Evolutionary conservation across 2,329 filamentous ascomycete species (phyloP), one percentile per base, ranked within the genome.

Genomic region (Botrytis galanthina): DNA sequence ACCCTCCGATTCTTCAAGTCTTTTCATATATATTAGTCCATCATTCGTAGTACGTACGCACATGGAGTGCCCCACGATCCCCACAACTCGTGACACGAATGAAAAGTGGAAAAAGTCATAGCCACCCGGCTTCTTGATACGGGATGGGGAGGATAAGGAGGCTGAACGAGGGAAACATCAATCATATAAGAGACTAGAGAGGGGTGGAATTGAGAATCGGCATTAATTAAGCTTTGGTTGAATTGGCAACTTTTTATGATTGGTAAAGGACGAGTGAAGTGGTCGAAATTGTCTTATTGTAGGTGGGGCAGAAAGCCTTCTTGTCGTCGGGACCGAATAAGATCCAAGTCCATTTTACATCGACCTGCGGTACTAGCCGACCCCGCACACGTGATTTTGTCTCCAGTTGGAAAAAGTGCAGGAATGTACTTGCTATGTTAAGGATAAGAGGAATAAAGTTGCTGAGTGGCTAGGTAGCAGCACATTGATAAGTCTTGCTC

Each of bases 41-140:
- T 39, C 35, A 16, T 18, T 6, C 22, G 26, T 46, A 29, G 68
- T 61, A 62, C 68, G 39, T 46, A 62, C 60, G 18, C 51, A 44
- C 48, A 70, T 32, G 26, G 51, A 44, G 26, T 70, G 68, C 54
- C 68, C 68, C 68, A 61, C 68, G 54, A 61, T 61, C 68, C 68
- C 68, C 68, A 29, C 66, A 57, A 42, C 22, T 39, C 32, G 48
- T 39, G 46, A 39, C 14, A 10, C 5, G 44, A 35, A 66, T 32
- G 26, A 39, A 48, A 29, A 18, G 46, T 35, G 70, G 61, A 72
- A 72, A 59, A 72, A 29, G 29, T 26, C 61, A 67, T 59, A 67
- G 29, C 70, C 70, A 68, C 70, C 10, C 69, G 69, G 69, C 59
- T 54, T 48, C 35, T 39, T 59, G 44, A 29, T 42, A 29, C 60